These are phyloP conservation scores for Aspergillus caelatus DNA, from an alignment of 2,329 filamentous ascomycete genomes.

Conservation along the genomic window DNA sequence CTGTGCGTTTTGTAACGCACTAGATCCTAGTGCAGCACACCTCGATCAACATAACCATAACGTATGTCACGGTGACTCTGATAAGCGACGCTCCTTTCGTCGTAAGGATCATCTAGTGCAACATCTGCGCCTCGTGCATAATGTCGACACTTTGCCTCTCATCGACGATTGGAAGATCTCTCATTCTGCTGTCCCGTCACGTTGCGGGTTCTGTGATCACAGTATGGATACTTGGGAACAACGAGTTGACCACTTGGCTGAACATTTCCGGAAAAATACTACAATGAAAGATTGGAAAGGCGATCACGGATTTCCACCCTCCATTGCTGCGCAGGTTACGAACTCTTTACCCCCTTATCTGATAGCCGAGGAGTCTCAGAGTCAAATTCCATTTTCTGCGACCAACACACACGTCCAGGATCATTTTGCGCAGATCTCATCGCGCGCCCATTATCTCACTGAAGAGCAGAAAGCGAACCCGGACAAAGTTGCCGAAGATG, in stretches of 20 bases:
- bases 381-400: constrained; percentile 24
- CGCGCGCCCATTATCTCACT: constrained; percentile 11
- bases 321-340: constrained; percentile 18
- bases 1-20: constrained; percentile 54
- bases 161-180: constrained; percentile 30
- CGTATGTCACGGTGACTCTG: constrained; percentile 42
- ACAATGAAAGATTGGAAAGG: constrained; percentile 58
- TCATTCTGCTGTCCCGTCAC: constrained; percentile 47
- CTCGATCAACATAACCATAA: constrained; percentile 52
- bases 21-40: constrained; percentile 51
- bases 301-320: constrained; percentile 48
- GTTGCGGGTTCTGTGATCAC: constrained; percentile 56
- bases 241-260: constrained; percentile 54
- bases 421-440: constrained; percentile 24
- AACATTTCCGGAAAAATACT: constrained; percentile 55
- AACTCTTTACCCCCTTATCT: constrained; percentile 25
- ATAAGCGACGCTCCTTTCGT: constrained; percentile 53
- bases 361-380: constrained; percentile 22
- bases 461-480: neutral
- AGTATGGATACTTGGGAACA: constrained; percentile 54
- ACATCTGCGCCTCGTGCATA: constrained; percentile 55
- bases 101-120: constrained; percentile 59
- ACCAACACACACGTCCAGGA: constrained; percentile 18
- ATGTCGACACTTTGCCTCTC: constrained; percentile 37
- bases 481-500: neutral